Conservation (phyloP, 306 rosid species). For the Betula pendula region DNA sequence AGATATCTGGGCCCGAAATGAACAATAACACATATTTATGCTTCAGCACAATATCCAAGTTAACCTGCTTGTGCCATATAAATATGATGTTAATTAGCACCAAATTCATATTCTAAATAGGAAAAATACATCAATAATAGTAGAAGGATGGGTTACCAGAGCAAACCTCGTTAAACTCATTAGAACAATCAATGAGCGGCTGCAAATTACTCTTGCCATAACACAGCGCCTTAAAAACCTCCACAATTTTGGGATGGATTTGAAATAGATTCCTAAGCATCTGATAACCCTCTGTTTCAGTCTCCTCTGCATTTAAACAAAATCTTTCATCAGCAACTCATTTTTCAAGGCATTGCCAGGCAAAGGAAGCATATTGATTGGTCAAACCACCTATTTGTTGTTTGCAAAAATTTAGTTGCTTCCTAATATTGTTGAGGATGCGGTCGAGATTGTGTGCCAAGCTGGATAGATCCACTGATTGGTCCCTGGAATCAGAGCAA, state of each 20-base stretch:
- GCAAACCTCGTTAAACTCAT: slow-evolving; percentile 8
- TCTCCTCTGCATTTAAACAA: slow-evolving; percentile 29
- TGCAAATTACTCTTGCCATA: slow-evolving; percentile 14
- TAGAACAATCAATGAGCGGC: slow-evolving; percentile 5
- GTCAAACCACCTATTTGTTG: slow-evolving; percentile 7
- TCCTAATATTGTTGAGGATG: slow-evolving; percentile 35
- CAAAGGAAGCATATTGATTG: no score
- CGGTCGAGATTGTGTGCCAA: slow-evolving; percentile 26
- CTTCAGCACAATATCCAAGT: slow-evolving; percentile 3
- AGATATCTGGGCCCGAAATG: slow-evolving; percentile 19
- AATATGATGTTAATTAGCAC: neutral
- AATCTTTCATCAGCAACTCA: neutral
- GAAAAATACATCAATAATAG: no score
- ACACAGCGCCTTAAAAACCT: slow-evolving; percentile 29
- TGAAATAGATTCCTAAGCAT: slow-evolving; percentile 9
- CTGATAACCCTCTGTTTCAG: neutral
- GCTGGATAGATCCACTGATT: slow-evolving; percentile 26
- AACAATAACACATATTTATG: slow-evolving; percentile 16
- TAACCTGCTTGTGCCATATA: neutral
- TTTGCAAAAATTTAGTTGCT: slow-evolving; percentile 22
- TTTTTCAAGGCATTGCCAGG: neutral
- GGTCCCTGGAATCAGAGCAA: slow-evolving; percentile 16
- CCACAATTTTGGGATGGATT: slow-evolving; percentile 24
- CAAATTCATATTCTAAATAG: neutral
- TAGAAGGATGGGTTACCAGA: neutral